Base-by-base conservation (phyloP, 2,329 filamentous ascomycete species). In the Volutella citrinella region DNA sequence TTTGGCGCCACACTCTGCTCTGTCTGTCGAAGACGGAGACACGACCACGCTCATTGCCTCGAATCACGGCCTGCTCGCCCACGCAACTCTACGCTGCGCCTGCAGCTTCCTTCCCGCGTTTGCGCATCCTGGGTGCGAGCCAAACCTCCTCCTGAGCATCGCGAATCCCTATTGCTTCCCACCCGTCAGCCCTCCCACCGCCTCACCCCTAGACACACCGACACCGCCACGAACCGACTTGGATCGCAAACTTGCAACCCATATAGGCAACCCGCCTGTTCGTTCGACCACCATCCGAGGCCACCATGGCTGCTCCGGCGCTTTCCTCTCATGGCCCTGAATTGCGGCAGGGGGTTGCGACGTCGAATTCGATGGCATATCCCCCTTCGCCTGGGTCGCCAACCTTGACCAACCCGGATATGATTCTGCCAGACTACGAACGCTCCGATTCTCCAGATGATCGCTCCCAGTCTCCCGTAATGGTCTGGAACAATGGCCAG, bases 361-460 rank as follows among this genome's bases (percentile, higher is more conserved):
- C 42, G 36, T 43, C 51, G 28, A 43, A 46, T 27, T 52, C 52
- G 21, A 41, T 59, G 43, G 56, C 61, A 21, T 71, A 74, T 48
- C 61, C 67, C 13, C 56, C 70, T 27, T 63, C 71, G 38, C 81
- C 84, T 45, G 80, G 79, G 10, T 94, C 87, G 40, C 90, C 90
- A 28, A 95, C 90, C 4, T 69, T 96, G 53, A 94, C 88, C 36
- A 94, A 95, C 61, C 88, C 89, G 32, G 90, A 95, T 60, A 90
- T 95, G 87, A 95, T 96, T 52, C 69, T 96, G 32, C 90, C 90
- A 41, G 81, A 84, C 57, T 80, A 82, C 54, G 77, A 80, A 46
- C 73, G 72, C 59, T 57, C 75, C 58, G 63, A 74, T 55, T 68
- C 72, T 57, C 66, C 72, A 55, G 64, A 76, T 58, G 55, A 68